A percentile compares a stretch with the other conserved stretches of the same genome.
phyloP scores from a whole-genome alignment of 2,329 filamentous ascomycete species.

The Chaetomium sp. region DNA sequence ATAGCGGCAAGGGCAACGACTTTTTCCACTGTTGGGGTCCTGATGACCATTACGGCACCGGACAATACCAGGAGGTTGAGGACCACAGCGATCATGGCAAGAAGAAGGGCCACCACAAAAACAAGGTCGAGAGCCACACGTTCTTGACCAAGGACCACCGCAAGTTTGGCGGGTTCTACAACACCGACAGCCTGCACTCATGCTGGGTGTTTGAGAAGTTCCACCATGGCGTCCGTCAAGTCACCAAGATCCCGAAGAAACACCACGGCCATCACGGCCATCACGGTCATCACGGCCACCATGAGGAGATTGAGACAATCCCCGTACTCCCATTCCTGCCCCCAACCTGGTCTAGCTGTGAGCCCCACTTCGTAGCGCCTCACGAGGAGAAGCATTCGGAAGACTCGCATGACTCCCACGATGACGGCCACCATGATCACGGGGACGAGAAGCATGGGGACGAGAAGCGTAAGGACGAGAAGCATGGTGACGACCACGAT shows the following conservation, averaged over 20 bases:
- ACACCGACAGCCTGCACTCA: constrained; percentile 9
- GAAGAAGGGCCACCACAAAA: neutral
- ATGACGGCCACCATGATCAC: neutral
- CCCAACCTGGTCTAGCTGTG: constrained; percentile 1
- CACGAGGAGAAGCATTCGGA: too few species aligned
- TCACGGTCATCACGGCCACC: neutral
- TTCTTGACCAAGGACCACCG: neutral
- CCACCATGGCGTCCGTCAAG: neutral
- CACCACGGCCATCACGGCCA: neutral
- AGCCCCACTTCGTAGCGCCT: neutral
- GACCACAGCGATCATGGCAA: neutral
- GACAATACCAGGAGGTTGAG: neutral
- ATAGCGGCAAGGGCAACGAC: neutral
- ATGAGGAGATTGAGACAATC: neutral
- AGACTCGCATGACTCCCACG: neutral
- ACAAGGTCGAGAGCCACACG: neutral
- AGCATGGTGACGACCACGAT: neutral
- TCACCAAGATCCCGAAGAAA: neutral
- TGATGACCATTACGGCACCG: neutral
- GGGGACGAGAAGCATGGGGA: neutral
- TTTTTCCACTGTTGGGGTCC: constrained; percentile 7
- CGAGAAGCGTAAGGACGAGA: neutral
- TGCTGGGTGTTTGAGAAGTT: constrained; percentile 13
- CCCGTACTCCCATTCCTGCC: neutral
- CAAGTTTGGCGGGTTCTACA: constrained; percentile 3